phyloP scores from a whole-genome alignment of 805 yeast genomes.

The Cyberlindnera samutprakarnensis region DNA sequence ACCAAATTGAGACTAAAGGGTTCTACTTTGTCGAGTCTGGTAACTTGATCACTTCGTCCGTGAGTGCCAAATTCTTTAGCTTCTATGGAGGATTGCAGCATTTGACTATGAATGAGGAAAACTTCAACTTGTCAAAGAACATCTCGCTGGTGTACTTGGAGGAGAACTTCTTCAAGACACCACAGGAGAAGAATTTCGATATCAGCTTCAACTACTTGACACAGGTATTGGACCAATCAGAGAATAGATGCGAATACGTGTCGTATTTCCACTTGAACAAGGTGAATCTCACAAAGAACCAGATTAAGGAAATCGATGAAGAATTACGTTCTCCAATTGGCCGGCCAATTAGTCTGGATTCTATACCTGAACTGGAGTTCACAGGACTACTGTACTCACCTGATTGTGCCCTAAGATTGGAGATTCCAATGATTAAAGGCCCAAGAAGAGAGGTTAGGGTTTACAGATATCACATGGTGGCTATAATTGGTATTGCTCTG shows the following conservation, averaged over 20 bases:
- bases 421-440: constrained; percentile 38
- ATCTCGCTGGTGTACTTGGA: constrained; percentile 38
- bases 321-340: constrained; percentile 75
- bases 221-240: constrained; percentile 24
- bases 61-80: constrained; percentile 60
- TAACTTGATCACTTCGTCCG: constrained; percentile 47
- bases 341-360: constrained; percentile 48
- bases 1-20: constrained; percentile 46
- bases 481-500: constrained; percentile 12
- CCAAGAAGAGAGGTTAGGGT: constrained; percentile 44
- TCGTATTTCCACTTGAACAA: constrained; percentile 61
- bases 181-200: constrained; percentile 14
- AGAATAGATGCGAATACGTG: constrained; percentile 60
- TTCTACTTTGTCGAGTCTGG: constrained; percentile 64
- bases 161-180: constrained; percentile 23
- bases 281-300: constrained; percentile 43
- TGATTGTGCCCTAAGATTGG: constrained; percentile 67
- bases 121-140: constrained; percentile 37
- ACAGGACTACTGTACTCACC: constrained; percentile 73
- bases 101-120: constrained; percentile 33
- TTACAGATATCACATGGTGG: constrained; percentile 11
- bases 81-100: constrained; percentile 54
- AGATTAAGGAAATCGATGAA: constrained; percentile 57
- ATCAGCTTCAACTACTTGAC: constrained; percentile 18
- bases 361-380: constrained; percentile 49